Percentiles rank a stretch among this genome's conserved stretches.
Evolutionary conservation across 179 eudicot genomes (phyloP).

Genomic region (Sideroxylon spinosum): DNA sequence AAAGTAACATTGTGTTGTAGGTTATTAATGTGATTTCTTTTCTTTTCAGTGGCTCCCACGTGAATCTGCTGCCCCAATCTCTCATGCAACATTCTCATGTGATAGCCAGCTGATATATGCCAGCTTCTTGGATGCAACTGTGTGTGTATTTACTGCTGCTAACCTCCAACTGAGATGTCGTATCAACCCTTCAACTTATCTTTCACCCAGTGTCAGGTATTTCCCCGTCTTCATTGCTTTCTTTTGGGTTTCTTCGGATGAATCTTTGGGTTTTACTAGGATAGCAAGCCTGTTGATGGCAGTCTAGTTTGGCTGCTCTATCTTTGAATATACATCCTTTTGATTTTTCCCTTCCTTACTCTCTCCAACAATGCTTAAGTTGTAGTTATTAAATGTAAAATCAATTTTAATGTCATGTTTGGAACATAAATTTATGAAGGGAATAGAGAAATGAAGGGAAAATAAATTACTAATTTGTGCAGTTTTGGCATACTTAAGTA

Average conservation of each 20-base stretch:
- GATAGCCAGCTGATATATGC: conserved; percentile 90
- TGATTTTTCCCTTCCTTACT: background rate
- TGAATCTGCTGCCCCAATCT: conserved; percentile 69
- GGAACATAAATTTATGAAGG: no score
- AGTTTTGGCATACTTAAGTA: no score
- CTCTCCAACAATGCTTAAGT: background rate
- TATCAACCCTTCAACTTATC: conserved; percentile 73
- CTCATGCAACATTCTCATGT: conserved; percentile 89
- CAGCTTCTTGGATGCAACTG: conserved; percentile 78
- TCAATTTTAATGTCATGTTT: background rate
- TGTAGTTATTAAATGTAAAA: background rate
- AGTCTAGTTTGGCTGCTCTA: background rate
- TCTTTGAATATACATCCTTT: background rate
- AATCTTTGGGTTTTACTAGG: background rate
- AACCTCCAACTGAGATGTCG: conserved; percentile 73
- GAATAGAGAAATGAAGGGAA: no score
- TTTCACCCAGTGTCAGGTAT: conserved; percentile 67
- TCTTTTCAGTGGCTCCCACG: conserved; percentile 69
- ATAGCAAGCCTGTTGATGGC: background rate
- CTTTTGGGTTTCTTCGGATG: background rate
- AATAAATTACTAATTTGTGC: no score
- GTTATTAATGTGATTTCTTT: conserved; percentile 12
- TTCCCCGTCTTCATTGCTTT: background rate
- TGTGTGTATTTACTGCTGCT: conserved; percentile 72
- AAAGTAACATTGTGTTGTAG: background rate